Evolutionary conservation across 257 asterid genomes (phyloP).

Genomic region (Solanum dulcamara): DNA sequence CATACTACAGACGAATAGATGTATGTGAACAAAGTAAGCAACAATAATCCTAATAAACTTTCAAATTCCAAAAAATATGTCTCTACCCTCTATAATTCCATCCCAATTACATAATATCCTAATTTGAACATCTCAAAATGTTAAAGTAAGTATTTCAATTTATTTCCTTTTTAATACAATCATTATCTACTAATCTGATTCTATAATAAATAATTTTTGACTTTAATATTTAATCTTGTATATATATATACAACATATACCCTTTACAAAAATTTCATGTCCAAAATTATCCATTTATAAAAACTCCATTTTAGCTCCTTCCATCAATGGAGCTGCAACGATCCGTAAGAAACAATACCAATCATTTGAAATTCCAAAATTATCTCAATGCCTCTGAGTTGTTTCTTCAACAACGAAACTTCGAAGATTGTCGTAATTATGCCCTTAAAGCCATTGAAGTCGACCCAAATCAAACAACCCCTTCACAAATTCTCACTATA

Average conservation of each 20-base stretch:
- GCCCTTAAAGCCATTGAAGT: conserved; percentile 28
- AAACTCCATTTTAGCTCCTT: neutral
- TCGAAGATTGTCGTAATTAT: conserved; percentile 21
- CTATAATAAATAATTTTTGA: neutral
- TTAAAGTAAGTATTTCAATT: neutral
- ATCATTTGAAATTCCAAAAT: neutral
- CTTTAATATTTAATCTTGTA: neutral
- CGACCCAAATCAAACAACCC: conserved; percentile 22
- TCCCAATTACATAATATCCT: neutral
- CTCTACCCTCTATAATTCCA: neutral
- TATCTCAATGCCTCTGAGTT: neutral
- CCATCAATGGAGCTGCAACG: neutral
- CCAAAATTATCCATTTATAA: neutral
- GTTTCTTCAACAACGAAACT: conserved; percentile 9
- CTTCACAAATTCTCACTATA: conserved; percentile 28
- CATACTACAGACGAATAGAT: too few species aligned
- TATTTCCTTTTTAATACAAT: too few species aligned
- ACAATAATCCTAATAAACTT: neutral
- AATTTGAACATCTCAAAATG: neutral
- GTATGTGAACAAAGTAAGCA: neutral
- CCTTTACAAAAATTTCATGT: neutral
- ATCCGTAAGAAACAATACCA: neutral
- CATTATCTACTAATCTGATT: neutral
- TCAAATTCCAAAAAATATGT: neutral
- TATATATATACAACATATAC: neutral